phyloP scores from a whole-genome alignment of 2,329 filamentous ascomycete species.

The Raffaelea arxii region DNA sequence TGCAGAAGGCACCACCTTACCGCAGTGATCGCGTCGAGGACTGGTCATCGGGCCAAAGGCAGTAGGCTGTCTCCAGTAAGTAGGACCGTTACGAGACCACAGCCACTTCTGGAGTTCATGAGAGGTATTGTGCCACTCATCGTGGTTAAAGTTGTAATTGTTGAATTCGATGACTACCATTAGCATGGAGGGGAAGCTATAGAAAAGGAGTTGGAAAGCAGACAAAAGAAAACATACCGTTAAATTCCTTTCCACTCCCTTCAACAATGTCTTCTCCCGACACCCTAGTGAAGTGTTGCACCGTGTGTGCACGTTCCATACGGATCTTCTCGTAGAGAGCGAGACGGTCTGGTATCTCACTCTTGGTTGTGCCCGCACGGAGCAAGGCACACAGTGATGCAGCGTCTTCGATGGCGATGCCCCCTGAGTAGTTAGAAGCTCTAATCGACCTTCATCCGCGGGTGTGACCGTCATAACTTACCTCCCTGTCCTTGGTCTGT shows the following conservation, averaged over 20 bases:
- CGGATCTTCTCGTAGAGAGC: constrained; percentile 49
- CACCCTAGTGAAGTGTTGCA: constrained; percentile 32
- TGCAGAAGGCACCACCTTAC: constrained; percentile 19
- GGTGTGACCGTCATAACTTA: too few relatives aligned
- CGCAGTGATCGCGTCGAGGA: constrained; percentile 26
- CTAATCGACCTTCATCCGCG: too few relatives aligned
- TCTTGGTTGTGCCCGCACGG: constrained; percentile 27
- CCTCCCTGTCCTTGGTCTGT: constrained; percentile 48
- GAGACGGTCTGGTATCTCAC: constrained; percentile 44
- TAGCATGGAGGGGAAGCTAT: too few relatives aligned
- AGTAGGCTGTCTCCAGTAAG: constrained; percentile 33
- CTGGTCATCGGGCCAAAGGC: constrained; percentile 37
- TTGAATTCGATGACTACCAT: constrained; percentile 28
- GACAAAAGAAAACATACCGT: constrained; percentile 27
- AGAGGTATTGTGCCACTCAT: constrained; percentile 45
- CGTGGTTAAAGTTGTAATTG: constrained; percentile 45
- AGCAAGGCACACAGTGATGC: constrained; percentile 48
- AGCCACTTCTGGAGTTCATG: constrained; percentile 40
- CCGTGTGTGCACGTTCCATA: constrained; percentile 32
- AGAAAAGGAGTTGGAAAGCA: too few relatives aligned
- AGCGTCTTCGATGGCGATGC: constrained; percentile 57
- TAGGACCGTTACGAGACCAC: constrained; percentile 24
- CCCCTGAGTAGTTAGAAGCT: too few relatives aligned
- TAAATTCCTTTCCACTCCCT: constrained; percentile 25
- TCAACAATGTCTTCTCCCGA: constrained; percentile 37